Base-by-base conservation (phyloP, 192 early-diverging fungal species). In the Chytriomyces sp. region DNA sequence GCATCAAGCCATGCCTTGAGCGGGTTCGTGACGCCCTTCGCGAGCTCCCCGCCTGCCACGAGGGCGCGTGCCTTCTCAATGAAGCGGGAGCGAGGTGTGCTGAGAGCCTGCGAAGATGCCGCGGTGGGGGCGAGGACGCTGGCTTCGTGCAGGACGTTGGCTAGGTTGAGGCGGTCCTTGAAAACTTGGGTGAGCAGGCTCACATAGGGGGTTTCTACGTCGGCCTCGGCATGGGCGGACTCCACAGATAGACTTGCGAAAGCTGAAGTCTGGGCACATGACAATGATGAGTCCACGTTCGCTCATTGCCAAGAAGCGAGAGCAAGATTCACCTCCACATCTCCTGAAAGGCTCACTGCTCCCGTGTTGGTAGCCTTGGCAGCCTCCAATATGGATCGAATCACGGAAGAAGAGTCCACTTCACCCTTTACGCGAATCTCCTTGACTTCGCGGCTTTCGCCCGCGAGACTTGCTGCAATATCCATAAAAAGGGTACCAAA, bases 401-500 rank as follows among this genome's bases (percentile, higher is more conserved):
- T 67, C 26, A 66, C 30, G 22, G 17, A 10, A 28, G 26, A 10
- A 31, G n/a, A 28, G n/a, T 58, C 22, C 10, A 31, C 56, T n/a
- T 26, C 52, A n/a, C 65, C 65, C 34, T 55, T 22, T 4, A 68
- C 44, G 10, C 65, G 17, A 32, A 68, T 26, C 38, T 68, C 65
- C n/a, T 56, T 19, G 5, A 68, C 44, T 19, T 5, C 34, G 17
- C 26, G 12, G 12, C 17, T 10, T 26, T 36, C 38, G 14, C 25
- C 59, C n/a, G 40, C 39, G 73, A 91, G 89, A 19, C 88, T 81
- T 26, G 91, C 84, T 0, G 90, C 88, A 55, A 96, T 87, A 74
- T 96, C 94, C 38, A 94, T 81, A 82, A 94, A 93, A 52, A 96
- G 77, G 32, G 92, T 91, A 28, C 91, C 92, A 89, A 90, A 94